Evolutionary conservation across 176 grass and related monocot species (phyloP), one percentile per base, ranked within the genome.

Genomic region (Eremochloa ophiuroides): DNA sequence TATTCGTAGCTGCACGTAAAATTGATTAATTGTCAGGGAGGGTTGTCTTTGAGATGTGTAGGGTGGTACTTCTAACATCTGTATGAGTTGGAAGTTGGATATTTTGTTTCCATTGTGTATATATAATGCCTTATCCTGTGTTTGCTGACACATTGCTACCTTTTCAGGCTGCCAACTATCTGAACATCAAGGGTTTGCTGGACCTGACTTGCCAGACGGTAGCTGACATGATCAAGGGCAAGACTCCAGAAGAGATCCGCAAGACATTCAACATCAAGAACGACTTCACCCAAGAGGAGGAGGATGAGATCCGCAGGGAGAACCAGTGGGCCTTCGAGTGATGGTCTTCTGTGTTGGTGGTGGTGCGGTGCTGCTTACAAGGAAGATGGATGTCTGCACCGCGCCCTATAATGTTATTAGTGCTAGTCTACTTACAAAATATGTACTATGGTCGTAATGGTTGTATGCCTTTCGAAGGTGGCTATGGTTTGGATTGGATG

Each of bases 311-410:
- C 40, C 79, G 64, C 72, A 87, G 79, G 79, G 85, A 87, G 79
- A 87, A 87, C 85, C 85, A 77, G 85, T 87, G 85, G 85, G 85
- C 86, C 6, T 83, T 83, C 1, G 86, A 83, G 80, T 88, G 69
- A 70, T 16, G 6, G 35, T 6, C 10, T 13, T 69, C 2, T 0
- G 2, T 69, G 65, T 9, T 13, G 26, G 26, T n/a, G 22, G n/a
- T 26, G 38, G 12, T 42, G n/a, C n/a, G 22, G 37, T 14, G 6
- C 26, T 28, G n/a, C n/a, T 26, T 42, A 41, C 13, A 69, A 27
- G 67, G 9, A 70, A 27, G 11, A 70, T 28, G 66, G 41, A 22
- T 70, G 58, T 55, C 25, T 27, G 58, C 58, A 59, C n/a, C 3
- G 55, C 4, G 27, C 17, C 8, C 22, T 37, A 50, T 48, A 39